Evolutionary conservation across 2,329 filamentous ascomycete genomes (phyloP).

Genomic region (Botrytis sinoallii): DNA sequence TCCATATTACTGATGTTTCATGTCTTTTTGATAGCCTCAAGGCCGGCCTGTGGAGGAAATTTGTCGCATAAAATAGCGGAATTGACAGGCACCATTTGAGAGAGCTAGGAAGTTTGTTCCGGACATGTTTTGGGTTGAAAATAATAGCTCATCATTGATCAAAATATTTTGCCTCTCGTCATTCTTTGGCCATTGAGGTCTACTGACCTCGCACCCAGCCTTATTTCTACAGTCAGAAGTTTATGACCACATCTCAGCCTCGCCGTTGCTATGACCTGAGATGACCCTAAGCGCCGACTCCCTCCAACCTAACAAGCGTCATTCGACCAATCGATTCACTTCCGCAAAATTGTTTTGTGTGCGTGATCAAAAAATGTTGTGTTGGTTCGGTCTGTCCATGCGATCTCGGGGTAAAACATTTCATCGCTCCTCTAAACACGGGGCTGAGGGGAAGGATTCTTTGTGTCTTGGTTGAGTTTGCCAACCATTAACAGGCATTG

Average conservation of each 20-base stretch:
- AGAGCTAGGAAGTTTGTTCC: background rate
- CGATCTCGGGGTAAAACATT: background rate
- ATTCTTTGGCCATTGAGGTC: background rate
- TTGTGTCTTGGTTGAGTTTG: background rate
- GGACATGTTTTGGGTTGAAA: background rate
- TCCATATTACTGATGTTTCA: background rate
- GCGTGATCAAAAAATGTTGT: background rate
- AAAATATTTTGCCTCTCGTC: background rate
- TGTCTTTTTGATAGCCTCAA: too few species aligned
- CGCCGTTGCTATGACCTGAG: background rate
- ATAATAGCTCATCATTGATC: background rate
- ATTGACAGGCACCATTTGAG: background rate
- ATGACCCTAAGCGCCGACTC: background rate
- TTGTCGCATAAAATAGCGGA: background rate
- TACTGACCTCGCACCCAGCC: background rate
- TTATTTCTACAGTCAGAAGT: background rate
- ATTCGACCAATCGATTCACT: background rate
- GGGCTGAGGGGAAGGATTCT: conserved; percentile 8
- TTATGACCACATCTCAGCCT: conserved; percentile 11
- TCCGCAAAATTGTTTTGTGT: background rate
- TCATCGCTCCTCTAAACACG: background rate
- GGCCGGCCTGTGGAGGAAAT: background rate
- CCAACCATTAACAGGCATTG: background rate
- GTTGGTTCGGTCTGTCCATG: background rate
- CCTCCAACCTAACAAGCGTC: background rate